Base-by-base conservation (phyloP, 2,329 filamentous ascomycete genomes). In the Penicillium sp. region DNA sequence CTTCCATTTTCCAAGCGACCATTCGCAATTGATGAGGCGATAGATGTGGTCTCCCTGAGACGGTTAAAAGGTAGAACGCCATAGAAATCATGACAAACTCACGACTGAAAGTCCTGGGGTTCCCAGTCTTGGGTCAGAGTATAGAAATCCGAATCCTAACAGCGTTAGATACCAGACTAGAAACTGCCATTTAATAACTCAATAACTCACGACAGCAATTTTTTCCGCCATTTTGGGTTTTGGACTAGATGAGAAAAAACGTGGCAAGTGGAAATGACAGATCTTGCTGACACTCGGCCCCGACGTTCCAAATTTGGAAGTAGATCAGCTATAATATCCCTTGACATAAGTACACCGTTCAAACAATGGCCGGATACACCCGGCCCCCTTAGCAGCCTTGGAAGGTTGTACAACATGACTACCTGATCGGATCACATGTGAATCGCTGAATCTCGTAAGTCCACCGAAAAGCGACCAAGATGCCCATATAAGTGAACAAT, bases 1-100 rank as follows among this genome's bases (percentile, higher is more conserved):
- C 59, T 58, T 8, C 59, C 59, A 47, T 61, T 61, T 56, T 61
- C 59, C 1, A 58, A 31, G 5, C 59, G 49, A 16, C 59, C 59
- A 25, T 33, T 57, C 3, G 57, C 57, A 22, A 61, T 60, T 19
- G 41, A 37, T 2, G 59, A 61, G 3, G 57, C 52, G 11, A 61
- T 41, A 45, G 59, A 61, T 10, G 59, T 60, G 1, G 59, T 61
- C 28, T 61, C 57, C 22, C 59, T 61, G 26, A 36, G 30, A 46
- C 11, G 6, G 22, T 49, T 30, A 49, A 30, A 40, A 9, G 11
- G 19, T 7, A 41, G 11, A 9, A 31, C 8, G 19, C 7, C 8
- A n/a, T 33, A 12, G 35, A 5, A 14, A 17, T 8, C 6, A 42
- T 10, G 14, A 28, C 1, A 14, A 14, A 57, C 59, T 61, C 11